Evolutionary conservation across 345 rosid species (phyloP).

Genomic region (Firmiana major): DNA sequence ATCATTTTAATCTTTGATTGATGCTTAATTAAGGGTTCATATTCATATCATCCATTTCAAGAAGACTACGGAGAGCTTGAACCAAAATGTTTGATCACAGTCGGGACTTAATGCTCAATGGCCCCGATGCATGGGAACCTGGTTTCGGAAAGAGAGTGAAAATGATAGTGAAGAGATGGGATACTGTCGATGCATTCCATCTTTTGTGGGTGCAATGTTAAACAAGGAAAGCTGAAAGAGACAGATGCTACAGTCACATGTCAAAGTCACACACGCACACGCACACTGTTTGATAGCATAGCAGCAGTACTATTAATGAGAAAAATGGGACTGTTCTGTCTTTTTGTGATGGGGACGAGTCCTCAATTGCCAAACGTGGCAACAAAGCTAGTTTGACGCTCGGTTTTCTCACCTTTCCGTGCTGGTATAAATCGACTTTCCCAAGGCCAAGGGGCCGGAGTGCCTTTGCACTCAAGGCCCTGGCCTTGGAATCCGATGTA

Average conservation of each 20-base stretch:
- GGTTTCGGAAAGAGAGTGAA: conserved; percentile 9
- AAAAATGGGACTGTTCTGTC: conserved; percentile 5
- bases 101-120: neutral
- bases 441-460: conserved; percentile 40
- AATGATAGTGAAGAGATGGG: conserved; percentile 51
- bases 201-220: conserved; percentile 80
- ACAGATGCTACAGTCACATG: conserved; percentile 54
- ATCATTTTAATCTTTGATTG: too few species aligned
- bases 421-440: conserved; percentile 64
- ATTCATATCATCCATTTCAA: neutral
- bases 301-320: neutral
- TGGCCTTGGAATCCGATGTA: conserved; percentile 24
- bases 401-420: conserved; percentile 49
- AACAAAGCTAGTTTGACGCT: conserved; percentile 44
- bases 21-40: too few species aligned
- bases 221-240: conserved; percentile 60
- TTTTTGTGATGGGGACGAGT: conserved; percentile 76
- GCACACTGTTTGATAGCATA: conserved; percentile 8
- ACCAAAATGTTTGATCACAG: neutral
- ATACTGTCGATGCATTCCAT: conserved; percentile 46
- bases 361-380: conserved; percentile 47
- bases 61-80: neutral
- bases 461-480: conserved; percentile 31
- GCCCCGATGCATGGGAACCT: neutral
- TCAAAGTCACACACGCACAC: conserved; percentile 40